Percentiles rank a stretch among this genome's conserved stretches.
phyloP scores from a whole-genome alignment of 2,329 filamentous ascomycete genomes.

The Talaromyces funiculosus region DNA sequence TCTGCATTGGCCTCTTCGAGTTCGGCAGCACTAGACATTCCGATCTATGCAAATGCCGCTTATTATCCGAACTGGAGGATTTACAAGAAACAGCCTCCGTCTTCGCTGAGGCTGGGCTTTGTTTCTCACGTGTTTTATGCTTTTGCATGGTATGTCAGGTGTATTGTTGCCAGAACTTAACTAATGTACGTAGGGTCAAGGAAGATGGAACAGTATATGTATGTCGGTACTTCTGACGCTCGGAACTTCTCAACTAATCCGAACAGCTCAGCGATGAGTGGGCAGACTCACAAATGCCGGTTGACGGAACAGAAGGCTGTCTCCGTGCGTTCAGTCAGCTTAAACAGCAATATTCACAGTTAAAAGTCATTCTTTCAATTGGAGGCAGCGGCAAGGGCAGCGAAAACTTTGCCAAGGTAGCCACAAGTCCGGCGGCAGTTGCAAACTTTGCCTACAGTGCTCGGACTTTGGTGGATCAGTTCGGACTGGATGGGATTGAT shows the following conservation, averaged over 20 bases:
- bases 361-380: slow-evolving; percentile 72
- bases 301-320: slow-evolving; percentile 66
- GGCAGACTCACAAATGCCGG: slow-evolving; percentile 66
- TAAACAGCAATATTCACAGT: slow-evolving; percentile 63
- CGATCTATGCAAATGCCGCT: slow-evolving; percentile 60
- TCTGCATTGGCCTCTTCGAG: slow-evolving; percentile 19
- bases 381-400: slow-evolving; percentile 62
- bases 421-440: slow-evolving; percentile 53
- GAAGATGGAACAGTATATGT: slow-evolving; percentile 71
- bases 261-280: slow-evolving; percentile 69
- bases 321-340: slow-evolving; percentile 67
- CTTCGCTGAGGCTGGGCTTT: slow-evolving; percentile 66
- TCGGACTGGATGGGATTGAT: slow-evolving; percentile 69
- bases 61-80: slow-evolving; percentile 79
- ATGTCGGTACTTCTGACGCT: slow-evolving; percentile 31
- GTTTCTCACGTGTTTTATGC: slow-evolving; percentile 80
- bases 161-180: background rate
- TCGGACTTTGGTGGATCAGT: slow-evolving; percentile 61
- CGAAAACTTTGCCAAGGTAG: slow-evolving; percentile 62
- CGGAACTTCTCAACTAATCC: background rate
- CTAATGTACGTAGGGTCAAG: slow-evolving; percentile 50
- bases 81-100: slow-evolving; percentile 67
- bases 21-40: slow-evolving; percentile 28
- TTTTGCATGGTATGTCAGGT: slow-evolving; percentile 58
- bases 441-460: slow-evolving; percentile 68